Percentiles rank a stretch among this genome's conserved stretches.
These are phyloP conservation scores for Phytophthora hybrid DNA, from an alignment of 352 stramenopile genomes.

Conservation along the genomic window DNA sequence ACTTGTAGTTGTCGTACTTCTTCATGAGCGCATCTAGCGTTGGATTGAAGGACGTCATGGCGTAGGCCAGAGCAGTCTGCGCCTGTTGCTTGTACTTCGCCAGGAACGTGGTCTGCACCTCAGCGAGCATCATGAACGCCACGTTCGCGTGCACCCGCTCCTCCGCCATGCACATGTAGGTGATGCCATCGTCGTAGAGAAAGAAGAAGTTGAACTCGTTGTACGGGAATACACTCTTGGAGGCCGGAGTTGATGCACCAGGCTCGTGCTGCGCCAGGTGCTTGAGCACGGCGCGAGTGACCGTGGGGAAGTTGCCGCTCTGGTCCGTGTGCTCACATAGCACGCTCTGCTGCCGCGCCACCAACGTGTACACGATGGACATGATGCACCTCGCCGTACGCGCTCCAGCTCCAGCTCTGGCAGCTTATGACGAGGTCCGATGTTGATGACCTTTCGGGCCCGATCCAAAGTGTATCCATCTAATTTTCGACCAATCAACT, in stretches of 20 bases:
- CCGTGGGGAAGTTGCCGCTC: constrained; percentile 78
- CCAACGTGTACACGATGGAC: constrained; percentile 81
- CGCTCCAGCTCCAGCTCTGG: neutral
- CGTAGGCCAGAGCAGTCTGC: constrained; percentile 76
- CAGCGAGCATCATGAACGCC: constrained; percentile 75
- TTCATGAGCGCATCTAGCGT: constrained; percentile 77
- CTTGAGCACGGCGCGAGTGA: constrained; percentile 79
- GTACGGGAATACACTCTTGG: constrained; percentile 79
- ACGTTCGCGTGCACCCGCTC: constrained; percentile 79
- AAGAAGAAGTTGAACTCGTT: constrained; percentile 89
- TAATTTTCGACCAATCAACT: constrained; percentile 36
- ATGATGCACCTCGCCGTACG: constrained; percentile 33
- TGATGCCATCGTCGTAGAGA: constrained; percentile 71
- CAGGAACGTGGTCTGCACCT: constrained; percentile 74
- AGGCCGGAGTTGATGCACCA: constrained; percentile 19
- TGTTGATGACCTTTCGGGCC: constrained; percentile 25
- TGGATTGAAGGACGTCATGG: constrained; percentile 68
- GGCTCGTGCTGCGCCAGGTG: constrained; percentile 67
- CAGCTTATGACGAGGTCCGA: neutral
- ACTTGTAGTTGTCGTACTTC: constrained; percentile 87
- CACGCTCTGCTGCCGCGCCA: constrained; percentile 77
- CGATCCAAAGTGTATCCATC: constrained; percentile 31
- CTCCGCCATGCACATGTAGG: constrained; percentile 88
- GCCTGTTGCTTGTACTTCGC: constrained; percentile 68
- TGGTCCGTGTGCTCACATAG: constrained; percentile 83